Percentiles rank a stretch among this genome's conserved stretches.
Evolutionary conservation across 345 rosid genomes (phyloP).

Genomic region (Combretum micranthum): DNA sequence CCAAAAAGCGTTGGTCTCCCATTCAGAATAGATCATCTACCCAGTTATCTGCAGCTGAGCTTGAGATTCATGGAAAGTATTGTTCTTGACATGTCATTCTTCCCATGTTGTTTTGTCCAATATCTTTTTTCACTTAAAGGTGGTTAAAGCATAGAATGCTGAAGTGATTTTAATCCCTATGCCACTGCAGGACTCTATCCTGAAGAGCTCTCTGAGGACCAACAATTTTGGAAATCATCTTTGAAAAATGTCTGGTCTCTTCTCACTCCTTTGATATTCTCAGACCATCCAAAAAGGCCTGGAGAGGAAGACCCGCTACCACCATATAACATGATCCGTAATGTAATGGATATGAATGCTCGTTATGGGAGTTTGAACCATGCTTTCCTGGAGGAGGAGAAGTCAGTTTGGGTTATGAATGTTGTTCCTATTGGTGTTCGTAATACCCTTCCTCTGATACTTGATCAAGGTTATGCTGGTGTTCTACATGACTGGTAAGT

Average conservation of each 20-base stretch:
- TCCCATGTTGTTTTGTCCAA: neutral
- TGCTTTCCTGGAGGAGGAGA: slow-evolving; percentile 66
- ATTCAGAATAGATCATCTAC: slow-evolving; percentile 75
- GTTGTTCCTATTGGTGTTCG: slow-evolving; percentile 75
- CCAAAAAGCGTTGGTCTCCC: slow-evolving; percentile 79
- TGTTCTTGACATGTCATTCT: slow-evolving; percentile 13
- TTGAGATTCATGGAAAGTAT: slow-evolving; percentile 82
- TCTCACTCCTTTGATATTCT: slow-evolving; percentile 90
- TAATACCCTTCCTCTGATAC: slow-evolving; percentile 78
- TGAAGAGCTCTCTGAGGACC: slow-evolving; percentile 70
- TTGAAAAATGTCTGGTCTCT: slow-evolving; percentile 88
- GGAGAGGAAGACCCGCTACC: slow-evolving; percentile 98
- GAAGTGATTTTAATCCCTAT: slow-evolving; percentile 14
- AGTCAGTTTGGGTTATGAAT: slow-evolving; percentile 92
- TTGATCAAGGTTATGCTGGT: slow-evolving; percentile 86
- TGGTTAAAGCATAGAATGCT: neutral
- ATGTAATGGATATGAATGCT: slow-evolving; percentile 99
- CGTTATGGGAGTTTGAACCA: slow-evolving; percentile 76
- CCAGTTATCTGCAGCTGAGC: slow-evolving; percentile 46
- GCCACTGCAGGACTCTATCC: slow-evolving; percentile 56
- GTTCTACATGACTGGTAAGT: slow-evolving; percentile 92
- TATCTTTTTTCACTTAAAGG: neutral
- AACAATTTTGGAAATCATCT: slow-evolving; percentile 65
- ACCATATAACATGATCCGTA: slow-evolving; percentile 93
- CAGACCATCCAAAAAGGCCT: slow-evolving; percentile 99